Conservation (phyloP, 176 grass and related monocot genomes). For the Eremochloa ophiuroides region DNA sequence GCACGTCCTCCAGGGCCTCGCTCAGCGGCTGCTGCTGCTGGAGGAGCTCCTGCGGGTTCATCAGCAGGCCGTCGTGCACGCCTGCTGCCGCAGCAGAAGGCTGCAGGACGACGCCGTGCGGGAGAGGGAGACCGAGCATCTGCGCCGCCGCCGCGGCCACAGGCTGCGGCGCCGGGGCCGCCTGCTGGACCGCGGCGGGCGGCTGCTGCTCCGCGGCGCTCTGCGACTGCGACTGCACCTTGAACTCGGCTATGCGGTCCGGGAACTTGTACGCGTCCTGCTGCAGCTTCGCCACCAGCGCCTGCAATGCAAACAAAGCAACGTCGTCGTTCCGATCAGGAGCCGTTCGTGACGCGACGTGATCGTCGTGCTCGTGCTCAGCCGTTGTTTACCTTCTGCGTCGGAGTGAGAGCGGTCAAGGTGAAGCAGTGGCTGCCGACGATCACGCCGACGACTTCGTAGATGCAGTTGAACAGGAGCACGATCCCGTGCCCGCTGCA, state of each 20-base stretch:
- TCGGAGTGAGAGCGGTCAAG: constrained; percentile 41
- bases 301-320: constrained; percentile 27
- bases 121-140: constrained; percentile 8
- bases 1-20: constrained; percentile 46
- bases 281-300: constrained; percentile 54
- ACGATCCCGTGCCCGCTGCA: constrained; percentile 48
- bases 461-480: constrained; percentile 62
- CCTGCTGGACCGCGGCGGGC: not conserved
- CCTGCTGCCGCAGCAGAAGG: constrained; percentile 3
- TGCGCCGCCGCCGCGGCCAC: constrained; percentile 19
- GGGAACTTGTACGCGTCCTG: constrained; percentile 72
- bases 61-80: not conserved
- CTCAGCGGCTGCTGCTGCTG: constrained; percentile 9
- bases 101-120: not conserved
- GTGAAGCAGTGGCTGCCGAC: constrained; percentile 49
- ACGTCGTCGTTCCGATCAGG: not conserved
- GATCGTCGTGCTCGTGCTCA: not conserved
- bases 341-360: not conserved
- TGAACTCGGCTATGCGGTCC: constrained; percentile 51
- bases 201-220: constrained; percentile 15
- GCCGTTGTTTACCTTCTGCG: constrained; percentile 34
- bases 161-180: not conserved
- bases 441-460: constrained; percentile 52
- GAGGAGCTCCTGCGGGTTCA: constrained; percentile 6
- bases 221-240: constrained; percentile 38